Conservation (phyloP, 2,329 filamentous ascomycete species). For the Acarospora socialis region DNA sequence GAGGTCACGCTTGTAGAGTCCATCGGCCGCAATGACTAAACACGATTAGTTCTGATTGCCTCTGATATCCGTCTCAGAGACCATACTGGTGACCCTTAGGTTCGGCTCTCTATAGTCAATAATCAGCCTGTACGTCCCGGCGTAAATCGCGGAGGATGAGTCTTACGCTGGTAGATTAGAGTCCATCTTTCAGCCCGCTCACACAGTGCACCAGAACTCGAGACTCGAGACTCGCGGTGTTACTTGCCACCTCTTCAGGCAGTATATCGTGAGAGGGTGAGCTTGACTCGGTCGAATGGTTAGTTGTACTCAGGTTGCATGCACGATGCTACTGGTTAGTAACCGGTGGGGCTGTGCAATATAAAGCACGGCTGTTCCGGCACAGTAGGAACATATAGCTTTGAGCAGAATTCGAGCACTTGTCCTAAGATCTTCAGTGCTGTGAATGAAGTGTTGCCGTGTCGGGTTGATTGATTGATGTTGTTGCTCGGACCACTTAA, state of each 20-base stretch:
- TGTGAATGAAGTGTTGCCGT: too few species aligned
- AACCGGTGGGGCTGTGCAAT: too few species aligned
- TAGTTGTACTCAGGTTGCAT: too few species aligned
- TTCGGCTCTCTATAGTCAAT: constrained; percentile 53
- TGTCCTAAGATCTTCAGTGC: too few species aligned
- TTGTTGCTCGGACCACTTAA: too few species aligned
- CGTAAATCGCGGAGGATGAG: constrained; percentile 6
- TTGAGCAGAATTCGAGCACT: too few species aligned
- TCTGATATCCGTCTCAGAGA: constrained; percentile 15
- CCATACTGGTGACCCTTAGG: constrained; percentile 78
- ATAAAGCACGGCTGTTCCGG: too few species aligned
- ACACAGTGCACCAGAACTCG: constrained; percentile 1
- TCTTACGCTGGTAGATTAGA: constrained; percentile 51
- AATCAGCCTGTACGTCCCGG: background rate
- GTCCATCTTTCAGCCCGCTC: constrained; percentile 31
- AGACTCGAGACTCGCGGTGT: constrained; percentile 2
- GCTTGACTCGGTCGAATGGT: too few species aligned
- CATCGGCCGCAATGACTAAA: constrained; percentile 93
- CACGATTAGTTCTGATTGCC: constrained; percentile 5
- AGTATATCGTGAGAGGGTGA: too few species aligned
- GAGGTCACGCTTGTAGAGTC: constrained; percentile 97
- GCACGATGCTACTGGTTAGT: too few species aligned
- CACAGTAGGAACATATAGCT: too few species aligned
- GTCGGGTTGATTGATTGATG: too few species aligned
- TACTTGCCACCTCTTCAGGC: background rate